These are phyloP conservation scores for Eucalyptus curtisii DNA, from an alignment of 345 rosid species.

Conservation along the genomic window DNA sequence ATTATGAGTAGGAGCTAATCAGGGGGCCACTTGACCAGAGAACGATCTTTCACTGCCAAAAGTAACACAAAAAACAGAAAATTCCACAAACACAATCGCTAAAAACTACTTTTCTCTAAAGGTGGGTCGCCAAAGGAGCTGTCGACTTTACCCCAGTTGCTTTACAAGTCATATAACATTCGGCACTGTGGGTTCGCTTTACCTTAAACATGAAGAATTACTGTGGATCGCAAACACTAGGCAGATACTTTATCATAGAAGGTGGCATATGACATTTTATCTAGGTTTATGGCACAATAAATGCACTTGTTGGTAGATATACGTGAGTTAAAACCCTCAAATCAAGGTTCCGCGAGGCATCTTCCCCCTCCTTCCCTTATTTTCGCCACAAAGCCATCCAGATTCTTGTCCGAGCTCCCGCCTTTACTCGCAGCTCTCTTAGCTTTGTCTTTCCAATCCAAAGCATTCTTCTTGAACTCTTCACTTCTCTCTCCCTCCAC, in stretches of 20 bases:
- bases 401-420: slow-evolving; percentile 22
- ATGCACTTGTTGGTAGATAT: background rate
- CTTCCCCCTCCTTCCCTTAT: background rate
- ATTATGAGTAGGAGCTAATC: background rate
- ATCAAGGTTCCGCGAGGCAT: background rate
- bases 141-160: background rate
- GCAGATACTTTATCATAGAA: background rate
- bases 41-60: background rate
- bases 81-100: background rate
- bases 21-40: background rate
- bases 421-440: slow-evolving; percentile 22
- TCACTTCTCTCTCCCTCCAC: slow-evolving; percentile 21
- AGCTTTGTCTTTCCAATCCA: slow-evolving; percentile 23
- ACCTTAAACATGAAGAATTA: background rate
- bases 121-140: background rate
- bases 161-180: background rate
- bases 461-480: slow-evolving; percentile 15
- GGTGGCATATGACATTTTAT: background rate
- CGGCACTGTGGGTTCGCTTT: background rate
- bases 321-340: background rate
- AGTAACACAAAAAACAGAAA: background rate
- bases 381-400: slow-evolving; percentile 15
- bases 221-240: background rate
- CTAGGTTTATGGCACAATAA: background rate
- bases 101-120: background rate